phyloP scores from a whole-genome alignment of 2,329 filamentous ascomycete genomes.

The Penicillium sp. region DNA sequence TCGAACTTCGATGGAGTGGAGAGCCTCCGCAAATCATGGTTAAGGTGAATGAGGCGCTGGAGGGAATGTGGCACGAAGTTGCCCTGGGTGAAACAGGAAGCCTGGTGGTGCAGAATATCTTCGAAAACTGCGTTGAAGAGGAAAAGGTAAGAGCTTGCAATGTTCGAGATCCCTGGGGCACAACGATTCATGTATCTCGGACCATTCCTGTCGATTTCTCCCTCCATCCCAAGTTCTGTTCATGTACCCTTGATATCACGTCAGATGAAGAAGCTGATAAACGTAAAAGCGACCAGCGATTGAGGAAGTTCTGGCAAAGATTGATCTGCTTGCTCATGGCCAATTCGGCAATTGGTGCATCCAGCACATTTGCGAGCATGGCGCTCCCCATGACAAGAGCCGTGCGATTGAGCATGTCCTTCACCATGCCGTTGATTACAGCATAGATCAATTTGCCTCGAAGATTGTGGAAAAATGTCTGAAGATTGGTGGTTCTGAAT shows the following conservation, averaged over 20 bases:
- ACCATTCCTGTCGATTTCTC: neutral
- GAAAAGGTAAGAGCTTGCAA: constrained; percentile 74
- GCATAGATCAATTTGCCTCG: constrained; percentile 98
- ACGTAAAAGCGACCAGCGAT: constrained; percentile 83
- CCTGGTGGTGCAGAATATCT: constrained; percentile 98
- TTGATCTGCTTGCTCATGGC: constrained; percentile 93
- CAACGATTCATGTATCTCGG: neutral
- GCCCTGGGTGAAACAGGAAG: constrained; percentile 96
- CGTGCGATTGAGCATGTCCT: constrained; percentile 95
- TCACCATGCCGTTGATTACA: constrained; percentile 90
- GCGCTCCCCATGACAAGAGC: constrained; percentile 84
- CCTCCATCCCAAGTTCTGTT: neutral
- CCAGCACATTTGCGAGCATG: constrained; percentile 98
- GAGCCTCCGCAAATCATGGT: constrained; percentile 98
- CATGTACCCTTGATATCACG: neutral
- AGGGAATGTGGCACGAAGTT: constrained; percentile 98
- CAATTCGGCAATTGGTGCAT: constrained; percentile 99
- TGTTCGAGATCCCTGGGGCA: neutral
- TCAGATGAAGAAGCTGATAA: constrained; percentile 25
- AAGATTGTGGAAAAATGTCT: constrained; percentile 99
- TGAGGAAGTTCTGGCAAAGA: constrained; percentile 91
- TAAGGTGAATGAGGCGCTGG: constrained; percentile 92
- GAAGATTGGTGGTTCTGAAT: constrained; percentile 90
- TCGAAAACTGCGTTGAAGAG: constrained; percentile 97
- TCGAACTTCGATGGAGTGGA: constrained; percentile 93